These are phyloP conservation scores for Aureobasidium pullulans DNA, from an alignment of 2,329 filamentous ascomycete genomes.

Conservation along the genomic window DNA sequence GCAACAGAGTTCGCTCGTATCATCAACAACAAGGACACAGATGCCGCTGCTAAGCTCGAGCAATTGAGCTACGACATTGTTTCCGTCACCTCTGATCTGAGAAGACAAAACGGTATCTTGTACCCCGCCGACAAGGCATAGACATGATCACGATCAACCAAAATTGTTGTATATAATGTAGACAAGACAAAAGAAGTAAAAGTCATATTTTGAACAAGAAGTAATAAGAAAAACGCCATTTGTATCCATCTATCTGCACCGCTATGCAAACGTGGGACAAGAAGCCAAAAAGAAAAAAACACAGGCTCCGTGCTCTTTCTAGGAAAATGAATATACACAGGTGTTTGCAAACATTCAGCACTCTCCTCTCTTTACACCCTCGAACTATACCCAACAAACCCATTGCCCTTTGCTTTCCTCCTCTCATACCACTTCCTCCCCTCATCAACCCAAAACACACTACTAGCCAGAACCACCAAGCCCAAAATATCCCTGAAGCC, in stretches of 20 bases:
- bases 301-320: not conserved
- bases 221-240: not conserved
- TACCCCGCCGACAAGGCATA: constrained; percentile 21
- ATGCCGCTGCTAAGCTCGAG: constrained; percentile 33
- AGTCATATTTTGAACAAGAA: not conserved
- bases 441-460: constrained; percentile 94
- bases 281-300: no score
- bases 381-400: constrained; percentile 9
- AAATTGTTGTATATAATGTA: not conserved
- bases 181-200: not conserved
- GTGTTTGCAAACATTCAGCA: not conserved
- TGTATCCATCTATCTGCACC: not conserved
- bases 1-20: constrained; percentile 40
- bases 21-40: constrained; percentile 32
- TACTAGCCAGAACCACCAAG: constrained; percentile 70
- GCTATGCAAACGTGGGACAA: not conserved
- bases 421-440: constrained; percentile 66
- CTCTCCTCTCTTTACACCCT: constrained; percentile 2
- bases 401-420: constrained; percentile 25
- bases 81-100: constrained; percentile 36
- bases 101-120: constrained; percentile 37
- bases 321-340: constrained; percentile 4
- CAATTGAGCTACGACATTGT: constrained; percentile 35
- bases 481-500: constrained; percentile 64
- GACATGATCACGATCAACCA: not conserved